These are phyloP conservation scores for Picochlorum sp. DNA, from an alignment of 139 green algal genomes.

Conservation along the genomic window DNA sequence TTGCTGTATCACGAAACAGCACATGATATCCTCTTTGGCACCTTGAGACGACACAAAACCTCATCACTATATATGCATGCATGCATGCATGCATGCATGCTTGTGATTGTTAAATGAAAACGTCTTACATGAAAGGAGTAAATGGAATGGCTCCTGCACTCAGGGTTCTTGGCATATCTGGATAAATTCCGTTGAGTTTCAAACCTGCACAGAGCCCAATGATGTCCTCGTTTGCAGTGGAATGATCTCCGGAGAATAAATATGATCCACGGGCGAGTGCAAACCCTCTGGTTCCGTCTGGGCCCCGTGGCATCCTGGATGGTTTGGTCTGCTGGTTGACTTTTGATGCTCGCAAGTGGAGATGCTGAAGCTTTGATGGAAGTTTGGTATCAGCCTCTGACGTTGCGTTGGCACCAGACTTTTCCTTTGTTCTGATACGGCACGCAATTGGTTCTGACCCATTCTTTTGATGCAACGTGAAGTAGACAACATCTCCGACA, in stretches of 20 bases:
- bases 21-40: too few species aligned
- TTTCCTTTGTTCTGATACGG: neutral
- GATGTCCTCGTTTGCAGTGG: neutral
- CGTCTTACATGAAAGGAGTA: neutral
- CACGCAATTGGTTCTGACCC: neutral
- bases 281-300: neutral
- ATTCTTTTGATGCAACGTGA: slow-evolving; percentile 27
- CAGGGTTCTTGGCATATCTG: neutral
- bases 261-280: neutral
- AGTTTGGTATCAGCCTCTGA: too few species aligned
- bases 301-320: neutral
- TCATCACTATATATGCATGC: too few species aligned
- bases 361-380: too few species aligned
- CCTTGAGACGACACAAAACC: too few species aligned
- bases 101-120: too few species aligned
- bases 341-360: neutral
- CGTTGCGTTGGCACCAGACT: neutral
- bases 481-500: slow-evolving; percentile 29
- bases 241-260: neutral
- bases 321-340: neutral
- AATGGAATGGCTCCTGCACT: neutral
- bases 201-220: neutral
- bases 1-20: too few species aligned
- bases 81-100: too few species aligned
- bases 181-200: neutral